Evolutionary conservation across 2,329 filamentous ascomycete genomes (phyloP).

Genomic region (Diaporthe longicolla): DNA sequence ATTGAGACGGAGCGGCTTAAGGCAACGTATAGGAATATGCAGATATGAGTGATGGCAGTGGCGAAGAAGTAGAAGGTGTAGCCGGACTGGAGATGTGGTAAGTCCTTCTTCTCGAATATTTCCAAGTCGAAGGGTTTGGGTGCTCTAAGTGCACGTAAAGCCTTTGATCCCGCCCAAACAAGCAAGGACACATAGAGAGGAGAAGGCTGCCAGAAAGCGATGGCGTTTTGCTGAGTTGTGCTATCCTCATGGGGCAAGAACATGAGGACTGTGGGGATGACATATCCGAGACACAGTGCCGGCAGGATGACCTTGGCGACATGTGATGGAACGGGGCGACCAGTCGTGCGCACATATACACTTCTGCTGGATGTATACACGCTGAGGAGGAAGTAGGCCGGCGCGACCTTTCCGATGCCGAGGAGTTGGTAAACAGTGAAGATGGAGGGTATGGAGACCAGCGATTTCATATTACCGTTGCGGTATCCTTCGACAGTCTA

Average conservation of each 20-base stretch:
- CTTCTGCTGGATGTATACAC: background rate
- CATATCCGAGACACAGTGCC: conserved; percentile 38
- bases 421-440: conserved; percentile 9
- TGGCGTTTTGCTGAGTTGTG: conserved; percentile 37
- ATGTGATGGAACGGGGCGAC: conserved; percentile 16
- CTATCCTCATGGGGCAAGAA: conserved; percentile 26
- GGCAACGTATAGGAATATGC: background rate
- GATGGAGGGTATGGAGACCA: conserved; percentile 17
- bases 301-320: conserved; percentile 38
- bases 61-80: conserved; percentile 25
- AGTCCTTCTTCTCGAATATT: conserved; percentile 3
- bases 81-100: background rate
- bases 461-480: conserved; percentile 31
- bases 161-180: conserved; percentile 25
- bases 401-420: conserved; percentile 19
- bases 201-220: conserved; percentile 42
- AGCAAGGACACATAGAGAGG: conserved; percentile 40
- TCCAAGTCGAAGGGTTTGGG: conserved; percentile 20
- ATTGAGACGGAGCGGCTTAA: conserved; percentile 1
- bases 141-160: background rate
- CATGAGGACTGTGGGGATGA: conserved; percentile 43
- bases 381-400: conserved; percentile 34
- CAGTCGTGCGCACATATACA: conserved; percentile 22
- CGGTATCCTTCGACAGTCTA: conserved; percentile 43
- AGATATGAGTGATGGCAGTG: background rate